Evolutionary conservation across 129 eudicot genomes (phyloP).

Genomic region (Cynara cardunculus): DNA sequence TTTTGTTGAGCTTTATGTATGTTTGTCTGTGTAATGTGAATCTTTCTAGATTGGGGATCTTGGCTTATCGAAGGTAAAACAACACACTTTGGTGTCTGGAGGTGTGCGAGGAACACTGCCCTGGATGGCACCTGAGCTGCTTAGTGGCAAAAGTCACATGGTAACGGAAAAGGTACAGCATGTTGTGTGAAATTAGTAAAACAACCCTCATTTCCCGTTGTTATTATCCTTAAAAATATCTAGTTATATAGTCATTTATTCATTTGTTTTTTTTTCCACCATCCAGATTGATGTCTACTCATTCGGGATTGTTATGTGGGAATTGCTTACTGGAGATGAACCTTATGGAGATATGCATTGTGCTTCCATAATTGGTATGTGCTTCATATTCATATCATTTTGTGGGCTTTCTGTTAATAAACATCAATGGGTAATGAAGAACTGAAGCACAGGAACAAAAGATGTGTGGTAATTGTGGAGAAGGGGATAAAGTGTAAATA

Average conservation of each 20-base stretch:
- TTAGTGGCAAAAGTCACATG: constrained; percentile 95
- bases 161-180: constrained; percentile 80
- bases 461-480: background rate
- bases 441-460: background rate
- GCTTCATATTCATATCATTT: background rate
- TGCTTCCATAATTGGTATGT: constrained; percentile 91
- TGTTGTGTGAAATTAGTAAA: background rate
- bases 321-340: constrained; percentile 95
- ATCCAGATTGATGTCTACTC: constrained; percentile 93
- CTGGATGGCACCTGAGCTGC: constrained; percentile 99
- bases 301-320: constrained; percentile 99
- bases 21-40: background rate
- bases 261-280: background rate
- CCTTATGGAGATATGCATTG: constrained; percentile 89
- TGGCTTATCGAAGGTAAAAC: constrained; percentile 92
- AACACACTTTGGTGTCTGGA: constrained; percentile 89
- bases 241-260: background rate
- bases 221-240: background rate
- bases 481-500: background rate
- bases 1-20: background rate
- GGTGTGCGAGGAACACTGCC: constrained; percentile 99
- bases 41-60: constrained; percentile 83
- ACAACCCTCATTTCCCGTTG: background rate
- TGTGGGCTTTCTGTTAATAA: background rate
- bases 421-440: background rate